phyloP scores from a whole-genome alignment of 2,329 filamentous ascomycete species.

The Dryadomyces quercivorus region DNA sequence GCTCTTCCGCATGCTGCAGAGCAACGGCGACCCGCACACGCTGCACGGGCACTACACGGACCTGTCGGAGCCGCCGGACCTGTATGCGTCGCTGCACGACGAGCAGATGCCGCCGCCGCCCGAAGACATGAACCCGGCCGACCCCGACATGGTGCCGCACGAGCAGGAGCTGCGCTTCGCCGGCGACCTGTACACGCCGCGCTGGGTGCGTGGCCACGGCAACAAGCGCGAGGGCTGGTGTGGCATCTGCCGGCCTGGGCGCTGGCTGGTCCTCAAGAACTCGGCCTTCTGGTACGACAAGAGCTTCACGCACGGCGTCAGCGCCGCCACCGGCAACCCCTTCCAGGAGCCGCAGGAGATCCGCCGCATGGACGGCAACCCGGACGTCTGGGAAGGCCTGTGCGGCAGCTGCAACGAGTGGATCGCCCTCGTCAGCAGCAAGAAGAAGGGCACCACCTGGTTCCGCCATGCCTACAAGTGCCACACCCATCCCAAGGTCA shows the following conservation, averaged over 20 bases:
- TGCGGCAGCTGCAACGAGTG: conserved; percentile 71
- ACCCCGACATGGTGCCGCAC: conserved; percentile 63
- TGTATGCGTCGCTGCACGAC: conserved; percentile 64
- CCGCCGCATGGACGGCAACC: conserved; percentile 65
- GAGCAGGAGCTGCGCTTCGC: conserved; percentile 71
- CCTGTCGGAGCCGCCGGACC: conserved; percentile 61
- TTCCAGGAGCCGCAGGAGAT: conserved; percentile 70
- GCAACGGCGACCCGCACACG: conserved; percentile 57
- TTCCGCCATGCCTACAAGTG: conserved; percentile 85
- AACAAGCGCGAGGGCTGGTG: conserved; percentile 88
- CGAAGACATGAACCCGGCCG: conserved; percentile 69
- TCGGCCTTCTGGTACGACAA: conserved; percentile 92
- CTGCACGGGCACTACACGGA: conserved; percentile 61
- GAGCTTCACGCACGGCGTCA: conserved; percentile 79
- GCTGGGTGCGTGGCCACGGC: conserved; percentile 74
- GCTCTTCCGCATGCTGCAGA: conserved; percentile 61
- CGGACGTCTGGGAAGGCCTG: conserved; percentile 70
- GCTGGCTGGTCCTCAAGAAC: conserved; percentile 82
- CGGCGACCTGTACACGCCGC: conserved; percentile 71
- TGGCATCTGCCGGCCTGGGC: conserved; percentile 72
- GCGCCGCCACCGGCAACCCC: conserved; percentile 63
- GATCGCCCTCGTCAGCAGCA: conserved; percentile 71
- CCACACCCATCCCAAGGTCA: conserved; percentile 59
- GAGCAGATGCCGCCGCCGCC: conserved; percentile 63
- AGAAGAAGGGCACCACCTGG: conserved; percentile 89